Conservation (phyloP, 2,329 filamentous ascomycete species). For the Venturia nashicola region DNA sequence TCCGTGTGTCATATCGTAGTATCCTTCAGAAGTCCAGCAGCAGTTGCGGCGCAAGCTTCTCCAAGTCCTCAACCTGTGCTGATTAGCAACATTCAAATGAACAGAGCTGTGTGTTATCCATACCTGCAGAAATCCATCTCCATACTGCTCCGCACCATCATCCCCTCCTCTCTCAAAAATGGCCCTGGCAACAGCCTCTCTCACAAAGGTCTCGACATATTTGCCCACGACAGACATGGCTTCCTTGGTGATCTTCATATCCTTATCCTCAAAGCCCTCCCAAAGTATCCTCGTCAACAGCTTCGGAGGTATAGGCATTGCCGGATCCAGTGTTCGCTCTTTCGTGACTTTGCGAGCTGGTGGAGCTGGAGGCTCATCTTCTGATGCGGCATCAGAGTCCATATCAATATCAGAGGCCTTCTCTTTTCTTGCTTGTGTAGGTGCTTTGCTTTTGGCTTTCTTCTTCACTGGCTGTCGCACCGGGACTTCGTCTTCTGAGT, state of each 20-base stretch:
- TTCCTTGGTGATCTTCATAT: constrained; percentile 62
- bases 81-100: background rate
- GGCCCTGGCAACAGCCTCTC: constrained; percentile 74
- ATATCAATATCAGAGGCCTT: constrained; percentile 8
- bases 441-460: background rate
- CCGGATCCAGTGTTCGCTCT: constrained; percentile 13
- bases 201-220: constrained; percentile 85
- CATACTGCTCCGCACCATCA: constrained; percentile 17
- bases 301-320: constrained; percentile 50
- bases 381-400: constrained; percentile 18
- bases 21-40: constrained; percentile 62
- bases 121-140: constrained; percentile 59
- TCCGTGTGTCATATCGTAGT: background rate
- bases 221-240: constrained; percentile 66
- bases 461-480: constrained; percentile 11
- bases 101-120: constrained; percentile 3
- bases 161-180: constrained; percentile 48
- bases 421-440: background rate
- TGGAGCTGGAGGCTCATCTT: constrained; percentile 14
- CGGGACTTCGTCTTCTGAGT: background rate
- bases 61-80: constrained; percentile 68
- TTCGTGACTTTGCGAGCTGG: constrained; percentile 20
- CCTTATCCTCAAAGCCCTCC: constrained; percentile 60
- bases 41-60: constrained; percentile 76
- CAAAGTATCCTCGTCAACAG: constrained; percentile 67